Evolutionary conservation across 345 rosid genomes (phyloP).

Genomic region (Hypericum perforatum): DNA sequence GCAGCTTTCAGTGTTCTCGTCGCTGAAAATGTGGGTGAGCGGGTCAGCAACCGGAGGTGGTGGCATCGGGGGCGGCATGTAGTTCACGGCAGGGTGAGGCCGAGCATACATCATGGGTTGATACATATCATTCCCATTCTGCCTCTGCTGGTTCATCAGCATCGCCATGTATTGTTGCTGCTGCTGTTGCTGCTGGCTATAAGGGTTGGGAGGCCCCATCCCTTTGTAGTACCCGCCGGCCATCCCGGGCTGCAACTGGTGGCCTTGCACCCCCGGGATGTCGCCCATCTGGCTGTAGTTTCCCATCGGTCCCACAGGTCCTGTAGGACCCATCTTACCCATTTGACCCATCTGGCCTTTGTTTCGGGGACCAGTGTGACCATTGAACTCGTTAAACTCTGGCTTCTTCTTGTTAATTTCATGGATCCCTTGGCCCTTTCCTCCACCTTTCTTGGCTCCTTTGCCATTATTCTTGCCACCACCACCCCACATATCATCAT

Average conservation of each 20-base stretch:
- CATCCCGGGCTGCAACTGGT: constrained; percentile 36
- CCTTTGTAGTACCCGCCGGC: constrained; percentile 44
- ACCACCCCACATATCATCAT: constrained; percentile 23
- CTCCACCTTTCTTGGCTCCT: constrained; percentile 51
- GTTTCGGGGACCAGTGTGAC: constrained; percentile 15
- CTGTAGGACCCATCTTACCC: constrained; percentile 15
- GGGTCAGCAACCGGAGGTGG: constrained; percentile 36
- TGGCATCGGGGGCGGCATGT: constrained; percentile 49
- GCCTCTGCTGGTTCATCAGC: constrained; percentile 56
- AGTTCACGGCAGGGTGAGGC: constrained; percentile 42
- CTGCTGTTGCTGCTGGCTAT: constrained; percentile 46
- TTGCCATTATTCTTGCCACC: constrained; percentile 31
- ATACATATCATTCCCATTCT: constrained; percentile 53
- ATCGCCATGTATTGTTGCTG: constrained; percentile 30
- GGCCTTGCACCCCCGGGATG: constrained; percentile 62
- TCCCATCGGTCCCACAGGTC: too few species aligned
- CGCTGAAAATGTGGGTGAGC: constrained; percentile 66
- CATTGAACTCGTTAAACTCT: constrained; percentile 39
- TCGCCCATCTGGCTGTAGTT: background rate
- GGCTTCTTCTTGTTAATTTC: constrained; percentile 27
- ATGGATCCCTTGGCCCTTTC: constrained; percentile 35
- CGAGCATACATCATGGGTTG: constrained; percentile 78
- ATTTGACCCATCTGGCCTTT: constrained; percentile 15
- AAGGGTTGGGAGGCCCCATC: constrained; percentile 45
- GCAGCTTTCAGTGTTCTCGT: constrained; percentile 84